Percentiles rank a stretch among this genome's conserved stretches.
These are phyloP conservation scores for Populus hybrid DNA, from an alignment of 441 rosid species.

Conservation along the genomic window DNA sequence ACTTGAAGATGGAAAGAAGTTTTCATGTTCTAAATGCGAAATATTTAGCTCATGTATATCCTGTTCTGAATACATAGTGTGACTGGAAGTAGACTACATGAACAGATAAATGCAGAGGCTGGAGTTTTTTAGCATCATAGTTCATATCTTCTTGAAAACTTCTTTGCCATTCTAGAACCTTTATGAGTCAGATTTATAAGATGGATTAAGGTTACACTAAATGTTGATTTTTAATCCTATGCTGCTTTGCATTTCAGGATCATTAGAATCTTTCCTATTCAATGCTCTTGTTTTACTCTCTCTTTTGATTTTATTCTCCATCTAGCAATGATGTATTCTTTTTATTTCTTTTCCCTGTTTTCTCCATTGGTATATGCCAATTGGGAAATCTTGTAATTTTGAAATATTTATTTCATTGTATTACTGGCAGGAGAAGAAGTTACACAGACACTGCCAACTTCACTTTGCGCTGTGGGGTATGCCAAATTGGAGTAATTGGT, in stretches of 20 bases:
- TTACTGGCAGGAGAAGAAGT: slow-evolving; percentile 59
- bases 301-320: background rate
- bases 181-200: background rate
- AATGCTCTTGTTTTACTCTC: too few species aligned
- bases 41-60: background rate
- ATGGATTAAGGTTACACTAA: background rate
- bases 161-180: background rate
- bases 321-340: background rate
- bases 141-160: background rate
- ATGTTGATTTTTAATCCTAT: background rate
- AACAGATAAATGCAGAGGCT: background rate
- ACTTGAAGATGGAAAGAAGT: background rate
- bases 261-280: background rate
- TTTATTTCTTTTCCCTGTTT: background rate
- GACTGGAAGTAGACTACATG: background rate
- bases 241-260: background rate
- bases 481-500: slow-evolving; percentile 87
- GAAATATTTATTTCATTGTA: background rate
- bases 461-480: slow-evolving; percentile 82
- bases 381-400: background rate
- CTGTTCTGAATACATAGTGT: background rate
- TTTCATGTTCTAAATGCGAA: background rate
- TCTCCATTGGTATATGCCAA: background rate
- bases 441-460: slow-evolving; percentile 79
- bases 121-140: background rate